These are phyloP conservation scores for Saccharomyces hybrid DNA, from an alignment of 1,139 yeast species.

Conservation along the genomic window DNA sequence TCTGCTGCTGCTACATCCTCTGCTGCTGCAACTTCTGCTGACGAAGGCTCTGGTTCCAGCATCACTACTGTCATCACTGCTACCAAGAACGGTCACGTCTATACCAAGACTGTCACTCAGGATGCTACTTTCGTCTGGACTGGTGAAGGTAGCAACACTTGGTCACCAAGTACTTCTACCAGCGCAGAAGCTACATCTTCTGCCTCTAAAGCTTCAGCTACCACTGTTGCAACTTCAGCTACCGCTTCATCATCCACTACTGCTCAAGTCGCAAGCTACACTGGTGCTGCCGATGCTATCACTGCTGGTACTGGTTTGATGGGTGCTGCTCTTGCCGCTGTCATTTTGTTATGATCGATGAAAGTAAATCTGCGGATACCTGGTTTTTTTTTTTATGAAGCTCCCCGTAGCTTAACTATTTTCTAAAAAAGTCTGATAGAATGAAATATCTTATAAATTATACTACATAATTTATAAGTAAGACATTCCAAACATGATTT, in stretches of 20 bases:
- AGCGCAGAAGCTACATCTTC: constrained; percentile 6
- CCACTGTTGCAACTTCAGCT: constrained; percentile 1
- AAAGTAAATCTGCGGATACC: neutral
- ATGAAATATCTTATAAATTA: neutral
- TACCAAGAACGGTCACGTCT: constrained; percentile 9
- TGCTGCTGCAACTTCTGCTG: constrained; percentile 9
- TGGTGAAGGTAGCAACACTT: constrained; percentile 3
- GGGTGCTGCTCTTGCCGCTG: constrained; percentile 7
- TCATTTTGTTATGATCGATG: constrained; percentile 7
- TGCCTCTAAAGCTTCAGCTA: neutral
- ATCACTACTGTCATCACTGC: constrained; percentile 15
- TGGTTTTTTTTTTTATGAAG: neutral
- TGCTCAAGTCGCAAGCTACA: neutral
- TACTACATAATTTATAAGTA: neutral
- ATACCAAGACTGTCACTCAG: constrained; percentile 7
- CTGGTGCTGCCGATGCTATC: constrained; percentile 6
- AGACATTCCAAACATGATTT: neutral
- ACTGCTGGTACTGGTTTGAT: constrained; percentile 11
- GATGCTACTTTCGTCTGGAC: constrained; percentile 7
- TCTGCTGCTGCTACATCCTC: constrained; percentile 17
- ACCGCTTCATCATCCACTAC: neutral
- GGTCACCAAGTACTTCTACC: neutral
- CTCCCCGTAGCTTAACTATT: neutral
- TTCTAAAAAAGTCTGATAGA: neutral
- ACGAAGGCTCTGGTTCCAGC: constrained; percentile 14